Evolutionary conservation across 2,329 filamentous ascomycete species (phyloP).

Genomic region (Fusarium guadeloupense): DNA sequence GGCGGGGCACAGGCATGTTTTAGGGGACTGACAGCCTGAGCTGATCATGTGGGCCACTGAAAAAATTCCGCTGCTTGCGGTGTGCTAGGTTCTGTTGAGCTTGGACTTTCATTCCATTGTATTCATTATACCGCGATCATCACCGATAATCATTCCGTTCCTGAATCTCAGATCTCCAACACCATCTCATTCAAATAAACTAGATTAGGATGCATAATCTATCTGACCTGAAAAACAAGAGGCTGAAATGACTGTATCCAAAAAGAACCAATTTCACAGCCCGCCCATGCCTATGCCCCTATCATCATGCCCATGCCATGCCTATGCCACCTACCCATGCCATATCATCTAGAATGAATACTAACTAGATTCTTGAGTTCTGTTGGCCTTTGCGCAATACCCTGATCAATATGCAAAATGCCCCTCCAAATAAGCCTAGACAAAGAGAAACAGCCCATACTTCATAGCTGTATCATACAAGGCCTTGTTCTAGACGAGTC

Average conservation of each 20-base stretch:
- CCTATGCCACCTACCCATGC: constrained; percentile 18
- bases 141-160: constrained; percentile 11
- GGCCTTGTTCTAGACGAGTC: constrained; percentile 8
- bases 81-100: background rate
- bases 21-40: constrained; percentile 11
- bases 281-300: constrained; percentile 10
- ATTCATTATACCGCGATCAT: constrained; percentile 21
- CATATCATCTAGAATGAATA: constrained; percentile 10
- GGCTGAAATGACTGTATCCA: constrained; percentile 11
- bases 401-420: constrained; percentile 14
- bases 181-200: constrained; percentile 6
- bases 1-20: constrained; percentile 20
- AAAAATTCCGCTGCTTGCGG: constrained; percentile 17
- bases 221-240: constrained; percentile 4
- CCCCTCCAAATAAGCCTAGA: constrained; percentile 1
- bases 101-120: constrained; percentile 16
- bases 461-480: constrained; percentile 13
- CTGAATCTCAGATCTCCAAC: background rate
- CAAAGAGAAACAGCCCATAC: constrained; percentile 6
- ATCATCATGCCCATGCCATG: constrained; percentile 1
- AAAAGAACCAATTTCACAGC: constrained; percentile 5
- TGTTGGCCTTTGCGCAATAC: constrained; percentile 28
- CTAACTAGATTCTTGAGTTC: constrained; percentile 19
- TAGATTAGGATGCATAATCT: background rate
- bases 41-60: constrained; percentile 8